Evolutionary conservation across 148 eudicot species (phyloP).

Genomic region (Agrostemma githago): DNA sequence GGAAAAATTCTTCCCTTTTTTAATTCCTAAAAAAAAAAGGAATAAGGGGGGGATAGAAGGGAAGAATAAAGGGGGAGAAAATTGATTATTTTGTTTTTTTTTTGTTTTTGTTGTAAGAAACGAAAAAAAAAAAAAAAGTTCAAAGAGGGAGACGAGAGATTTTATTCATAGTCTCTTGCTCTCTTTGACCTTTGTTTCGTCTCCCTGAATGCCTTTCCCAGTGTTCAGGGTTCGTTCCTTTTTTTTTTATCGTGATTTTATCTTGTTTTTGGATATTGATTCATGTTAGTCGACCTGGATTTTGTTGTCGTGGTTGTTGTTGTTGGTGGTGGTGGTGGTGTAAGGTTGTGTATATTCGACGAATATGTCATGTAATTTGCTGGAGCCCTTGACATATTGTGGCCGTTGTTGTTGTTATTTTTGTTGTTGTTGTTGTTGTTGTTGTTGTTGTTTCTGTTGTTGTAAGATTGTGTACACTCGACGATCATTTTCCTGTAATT

Average conservation of each 20-base stretch:
- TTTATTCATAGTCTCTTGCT: slow-evolving; percentile 35
- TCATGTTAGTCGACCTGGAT: too few relatives aligned
- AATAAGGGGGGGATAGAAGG: slow-evolving; percentile 13
- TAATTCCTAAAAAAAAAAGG: neutral
- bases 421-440: neutral
- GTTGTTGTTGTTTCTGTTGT: neutral
- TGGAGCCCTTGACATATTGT: too few relatives aligned
- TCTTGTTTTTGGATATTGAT: too few relatives aligned
- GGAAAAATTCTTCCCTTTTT: neutral
- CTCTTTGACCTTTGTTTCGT: slow-evolving; percentile 48
- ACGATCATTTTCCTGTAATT: neutral
- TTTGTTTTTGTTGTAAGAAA: neutral
- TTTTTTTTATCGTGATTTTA: neutral
- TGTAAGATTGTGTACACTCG: neutral
- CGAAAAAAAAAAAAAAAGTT: slow-evolving; percentile 12
- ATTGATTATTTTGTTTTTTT: neutral
- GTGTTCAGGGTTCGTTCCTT: slow-evolving; percentile 60
- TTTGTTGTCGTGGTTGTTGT: neutral
- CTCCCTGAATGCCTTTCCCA: slow-evolving; percentile 86
- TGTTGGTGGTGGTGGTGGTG: neutral
- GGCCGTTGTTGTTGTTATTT: too few relatives aligned
- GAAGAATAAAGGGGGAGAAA: slow-evolving; percentile 26
- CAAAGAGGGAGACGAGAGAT: slow-evolving; percentile 21
- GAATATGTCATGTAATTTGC: too few relatives aligned
- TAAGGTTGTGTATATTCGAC: neutral